phyloP scores from a whole-genome alignment of 805 yeast species.

The Candida lessepsii region DNA sequence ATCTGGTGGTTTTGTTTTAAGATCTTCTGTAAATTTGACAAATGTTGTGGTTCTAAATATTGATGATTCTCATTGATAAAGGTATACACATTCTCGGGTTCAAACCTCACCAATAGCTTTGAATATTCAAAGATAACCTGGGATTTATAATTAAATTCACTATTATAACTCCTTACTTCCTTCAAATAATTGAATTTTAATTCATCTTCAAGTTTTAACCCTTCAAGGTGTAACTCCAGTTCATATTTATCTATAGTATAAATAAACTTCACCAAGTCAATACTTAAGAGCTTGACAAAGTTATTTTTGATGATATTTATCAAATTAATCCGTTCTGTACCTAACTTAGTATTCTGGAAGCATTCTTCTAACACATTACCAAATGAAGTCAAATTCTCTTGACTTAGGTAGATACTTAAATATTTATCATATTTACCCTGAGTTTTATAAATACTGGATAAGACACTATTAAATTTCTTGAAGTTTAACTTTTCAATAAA shows the following conservation, averaged over 20 bases:
- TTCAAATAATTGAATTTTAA: slow-evolving; percentile 28
- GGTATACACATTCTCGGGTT: slow-evolving; percentile 12
- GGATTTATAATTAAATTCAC: slow-evolving; percentile 1
- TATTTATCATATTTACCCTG: slow-evolving; percentile 44
- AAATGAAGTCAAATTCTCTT: slow-evolving; percentile 15
- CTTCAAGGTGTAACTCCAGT: slow-evolving; percentile 39
- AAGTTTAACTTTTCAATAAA: slow-evolving; percentile 52
- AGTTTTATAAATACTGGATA: slow-evolving; percentile 54
- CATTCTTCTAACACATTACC: slow-evolving; percentile 28
- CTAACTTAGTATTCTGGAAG: slow-evolving; percentile 17
- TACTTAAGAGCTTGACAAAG: slow-evolving; percentile 22
- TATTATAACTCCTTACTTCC: neutral
- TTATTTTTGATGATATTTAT: slow-evolving; percentile 22
- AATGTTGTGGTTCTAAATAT: slow-evolving; percentile 5
- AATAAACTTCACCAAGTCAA: slow-evolving; percentile 37
- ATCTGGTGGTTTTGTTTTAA: slow-evolving; percentile 24
- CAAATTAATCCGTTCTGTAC: slow-evolving; percentile 24
- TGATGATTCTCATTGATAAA: slow-evolving; percentile 14
- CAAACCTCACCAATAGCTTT: slow-evolving; percentile 21
- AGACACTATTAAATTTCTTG: slow-evolving; percentile 57
- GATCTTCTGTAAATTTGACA: slow-evolving; percentile 11
- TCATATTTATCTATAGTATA: slow-evolving; percentile 31
- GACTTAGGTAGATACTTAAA: slow-evolving; percentile 14
- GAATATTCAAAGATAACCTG: slow-evolving; percentile 20
- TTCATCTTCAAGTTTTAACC: slow-evolving; percentile 27